Percentiles rank a stretch among this genome's conserved stretches.
Evolutionary conservation across 306 rosid genomes (phyloP).

Genomic region (Cicer bijugum): DNA sequence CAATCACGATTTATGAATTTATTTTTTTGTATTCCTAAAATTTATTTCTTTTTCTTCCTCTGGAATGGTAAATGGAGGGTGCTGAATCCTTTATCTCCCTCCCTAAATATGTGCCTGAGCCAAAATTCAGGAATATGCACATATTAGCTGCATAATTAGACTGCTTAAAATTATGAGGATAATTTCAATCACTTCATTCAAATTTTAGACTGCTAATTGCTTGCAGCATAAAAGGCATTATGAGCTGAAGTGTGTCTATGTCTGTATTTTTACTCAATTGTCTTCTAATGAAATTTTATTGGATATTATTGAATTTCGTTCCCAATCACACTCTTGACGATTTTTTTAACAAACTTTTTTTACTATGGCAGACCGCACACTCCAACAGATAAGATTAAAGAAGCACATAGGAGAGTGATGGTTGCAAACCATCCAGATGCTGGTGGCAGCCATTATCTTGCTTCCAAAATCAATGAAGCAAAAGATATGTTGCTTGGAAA

Average conservation of each 20-base stretch:
- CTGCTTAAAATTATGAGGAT: neutral
- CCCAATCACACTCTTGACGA: neutral
- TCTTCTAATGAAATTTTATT: neutral
- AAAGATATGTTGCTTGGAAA: conserved; percentile 76
- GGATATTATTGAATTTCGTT: conserved; percentile 1
- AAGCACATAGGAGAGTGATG: conserved; percentile 96
- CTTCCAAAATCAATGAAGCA: conserved; percentile 94
- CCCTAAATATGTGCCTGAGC: neutral
- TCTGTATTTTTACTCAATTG: neutral
- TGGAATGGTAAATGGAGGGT: neutral
- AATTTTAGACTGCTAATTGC: conserved; percentile 24
- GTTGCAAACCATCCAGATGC: conserved; percentile 97
- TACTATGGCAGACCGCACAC: conserved; percentile 58
- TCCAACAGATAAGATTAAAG: conserved; percentile 70
- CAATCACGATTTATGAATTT: neutral
- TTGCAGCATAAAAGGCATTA: neutral
- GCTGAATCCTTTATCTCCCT: neutral
- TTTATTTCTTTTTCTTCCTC: neutral
- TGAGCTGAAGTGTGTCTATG: conserved; percentile 4
- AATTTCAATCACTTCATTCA: conserved; percentile 3
- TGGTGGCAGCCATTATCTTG: conserved; percentile 96
- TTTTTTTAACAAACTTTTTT: neutral
- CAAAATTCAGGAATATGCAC: neutral
- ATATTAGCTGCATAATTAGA: neutral
- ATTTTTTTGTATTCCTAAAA: neutral